These are phyloP conservation scores for Claviceps africana DNA, from an alignment of 2,329 filamentous ascomycete species.

Conservation along the genomic window DNA sequence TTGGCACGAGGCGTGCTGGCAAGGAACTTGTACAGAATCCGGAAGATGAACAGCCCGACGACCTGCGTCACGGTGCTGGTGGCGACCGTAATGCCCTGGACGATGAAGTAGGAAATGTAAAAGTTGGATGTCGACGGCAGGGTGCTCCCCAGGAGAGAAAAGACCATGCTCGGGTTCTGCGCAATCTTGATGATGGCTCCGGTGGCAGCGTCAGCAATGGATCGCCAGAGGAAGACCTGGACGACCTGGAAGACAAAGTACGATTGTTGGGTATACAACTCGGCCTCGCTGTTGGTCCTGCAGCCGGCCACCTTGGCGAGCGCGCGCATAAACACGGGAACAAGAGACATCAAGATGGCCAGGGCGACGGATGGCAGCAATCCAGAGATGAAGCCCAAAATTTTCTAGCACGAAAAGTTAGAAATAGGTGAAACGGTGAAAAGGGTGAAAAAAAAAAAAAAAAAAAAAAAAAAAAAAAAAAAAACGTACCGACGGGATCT, in stretches of 20 bases:
- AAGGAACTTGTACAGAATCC: slow-evolving; percentile 53
- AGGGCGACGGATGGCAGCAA: slow-evolving; percentile 68
- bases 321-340: slow-evolving; percentile 51
- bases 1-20: slow-evolving; percentile 66
- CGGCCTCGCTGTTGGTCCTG: slow-evolving; percentile 64
- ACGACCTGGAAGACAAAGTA: slow-evolving; percentile 87
- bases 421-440: no score
- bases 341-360: slow-evolving; percentile 66
- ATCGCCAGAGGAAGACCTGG: slow-evolving; percentile 86
- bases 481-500: slow-evolving; percentile 45
- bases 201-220: slow-evolving; percentile 65
- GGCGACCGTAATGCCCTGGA: slow-evolving; percentile 72
- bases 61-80: slow-evolving; percentile 58
- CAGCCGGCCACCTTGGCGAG: slow-evolving; percentile 69
- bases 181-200: slow-evolving; percentile 51
- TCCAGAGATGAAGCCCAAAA: slow-evolving; percentile 71
- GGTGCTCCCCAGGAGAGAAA: slow-evolving; percentile 52
- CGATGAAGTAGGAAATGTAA: slow-evolving; percentile 79
- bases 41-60: slow-evolving; percentile 50
- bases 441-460: not conserved
- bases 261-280: slow-evolving; percentile 79
- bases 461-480: no score
- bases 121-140: slow-evolving; percentile 83
- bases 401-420: slow-evolving; percentile 14
- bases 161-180: slow-evolving; percentile 44